These are phyloP conservation scores for Coprinopsis marcescibilis DNA, from an alignment of 768 basidiomycete genomes.

Conservation along the genomic window DNA sequence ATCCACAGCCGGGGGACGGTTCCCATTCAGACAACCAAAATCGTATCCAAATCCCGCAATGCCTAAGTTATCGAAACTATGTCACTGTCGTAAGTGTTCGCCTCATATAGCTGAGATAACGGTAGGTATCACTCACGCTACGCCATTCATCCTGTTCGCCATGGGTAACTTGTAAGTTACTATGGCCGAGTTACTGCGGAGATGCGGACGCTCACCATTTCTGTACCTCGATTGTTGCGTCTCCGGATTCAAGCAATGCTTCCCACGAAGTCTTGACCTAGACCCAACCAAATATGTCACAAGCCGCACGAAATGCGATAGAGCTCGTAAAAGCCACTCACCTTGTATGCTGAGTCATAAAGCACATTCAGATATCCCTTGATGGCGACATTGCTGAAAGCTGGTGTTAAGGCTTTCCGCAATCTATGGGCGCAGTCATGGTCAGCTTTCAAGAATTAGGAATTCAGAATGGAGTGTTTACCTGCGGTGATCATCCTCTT, in stretches of 20 bases:
- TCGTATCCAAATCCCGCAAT: constrained; percentile 56
- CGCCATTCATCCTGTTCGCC: constrained; percentile 40
- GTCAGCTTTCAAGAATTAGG: background rate
- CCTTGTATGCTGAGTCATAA: too few relatives aligned
- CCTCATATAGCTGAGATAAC: background rate
- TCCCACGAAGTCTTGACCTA: constrained; percentile 31
- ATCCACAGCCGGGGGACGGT: constrained; percentile 33
- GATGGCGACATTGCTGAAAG: too few relatives aligned
- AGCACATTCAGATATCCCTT: too few relatives aligned
- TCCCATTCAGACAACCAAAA: constrained; percentile 48
- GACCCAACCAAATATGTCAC: too few relatives aligned
- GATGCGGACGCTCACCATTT: constrained; percentile 28
- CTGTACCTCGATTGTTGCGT: constrained; percentile 41
- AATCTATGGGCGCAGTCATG: too few relatives aligned
- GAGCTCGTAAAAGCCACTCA: too few relatives aligned
- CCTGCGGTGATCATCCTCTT: constrained; percentile 44
- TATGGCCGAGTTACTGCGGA: background rate
- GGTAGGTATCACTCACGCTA: constrained; percentile 29
- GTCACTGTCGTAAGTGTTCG: constrained; percentile 17
- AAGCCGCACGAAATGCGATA: too few relatives aligned
- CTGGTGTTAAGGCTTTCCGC: too few relatives aligned
- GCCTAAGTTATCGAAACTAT: constrained; percentile 52
- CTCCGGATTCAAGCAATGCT: constrained; percentile 22
- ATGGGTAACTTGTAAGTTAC: too few relatives aligned
- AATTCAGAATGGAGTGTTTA: constrained; percentile 14